These are phyloP conservation scores for Sistotremastrum suecicum DNA, from an alignment of 768 basidiomycete genomes.

Conservation along the genomic window DNA sequence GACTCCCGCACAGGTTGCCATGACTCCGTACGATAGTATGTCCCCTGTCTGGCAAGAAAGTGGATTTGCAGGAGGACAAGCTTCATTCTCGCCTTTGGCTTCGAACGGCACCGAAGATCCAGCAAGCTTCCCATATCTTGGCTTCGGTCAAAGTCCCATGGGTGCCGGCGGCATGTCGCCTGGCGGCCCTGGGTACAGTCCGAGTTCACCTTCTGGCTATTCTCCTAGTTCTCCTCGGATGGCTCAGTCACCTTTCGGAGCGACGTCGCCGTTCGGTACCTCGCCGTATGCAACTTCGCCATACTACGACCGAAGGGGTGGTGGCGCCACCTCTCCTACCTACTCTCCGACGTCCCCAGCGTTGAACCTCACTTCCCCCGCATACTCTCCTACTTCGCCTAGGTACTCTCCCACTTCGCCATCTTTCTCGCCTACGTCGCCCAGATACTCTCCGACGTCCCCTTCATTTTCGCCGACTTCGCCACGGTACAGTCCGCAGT, in stretches of 20 bases:
- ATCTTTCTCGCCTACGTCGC: slow-evolving; percentile 52
- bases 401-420: slow-evolving; percentile 85
- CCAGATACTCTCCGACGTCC: slow-evolving; percentile 74
- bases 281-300: slow-evolving; percentile 79
- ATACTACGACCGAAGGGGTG: slow-evolving; percentile 54
- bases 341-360: slow-evolving; percentile 84
- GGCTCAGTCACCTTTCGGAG: slow-evolving; percentile 74
- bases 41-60: slow-evolving; percentile 74
- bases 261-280: slow-evolving; percentile 69
- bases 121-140: slow-evolving; percentile 56
- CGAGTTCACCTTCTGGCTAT: slow-evolving; percentile 80
- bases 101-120: slow-evolving; percentile 76
- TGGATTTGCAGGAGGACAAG: slow-evolving; percentile 68
- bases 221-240: slow-evolving; percentile 86
- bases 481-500: slow-evolving; percentile 76
- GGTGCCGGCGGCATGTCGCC: slow-evolving; percentile 84
- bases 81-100: slow-evolving; percentile 91
- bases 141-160: slow-evolving; percentile 76
- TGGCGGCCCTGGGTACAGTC: slow-evolving; percentile 75
- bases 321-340: slow-evolving; percentile 58
- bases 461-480: slow-evolving; percentile 79
- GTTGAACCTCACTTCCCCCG: slow-evolving; percentile 70
- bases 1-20: slow-evolving; percentile 82
- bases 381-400: slow-evolving; percentile 57
- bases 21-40: slow-evolving; percentile 94